These are phyloP conservation scores for Leccinum boreale DNA, from an alignment of 768 basidiomycete species.

Conservation along the genomic window DNA sequence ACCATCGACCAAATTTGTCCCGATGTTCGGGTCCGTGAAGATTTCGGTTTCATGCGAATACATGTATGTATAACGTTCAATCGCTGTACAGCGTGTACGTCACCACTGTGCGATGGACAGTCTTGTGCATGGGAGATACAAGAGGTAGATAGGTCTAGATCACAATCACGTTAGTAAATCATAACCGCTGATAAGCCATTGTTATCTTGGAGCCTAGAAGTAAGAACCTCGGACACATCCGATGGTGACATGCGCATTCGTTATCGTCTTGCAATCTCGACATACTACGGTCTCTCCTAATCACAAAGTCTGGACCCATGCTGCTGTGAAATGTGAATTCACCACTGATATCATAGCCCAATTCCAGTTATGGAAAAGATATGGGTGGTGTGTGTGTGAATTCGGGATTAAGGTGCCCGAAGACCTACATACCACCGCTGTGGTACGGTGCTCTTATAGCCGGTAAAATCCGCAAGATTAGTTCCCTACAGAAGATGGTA, in stretches of 20 bases:
- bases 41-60: neutral
- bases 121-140: neutral
- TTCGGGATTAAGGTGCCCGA: neutral
- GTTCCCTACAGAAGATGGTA: neutral
- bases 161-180: neutral
- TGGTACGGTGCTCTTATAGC: neutral
- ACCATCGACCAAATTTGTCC: slow-evolving; percentile 3
- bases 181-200: neutral
- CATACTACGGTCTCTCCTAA: neutral
- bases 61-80: neutral
- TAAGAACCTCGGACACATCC: neutral
- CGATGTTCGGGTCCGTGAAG: neutral
- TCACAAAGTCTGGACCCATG: neutral
- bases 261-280: neutral
- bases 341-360: neutral
- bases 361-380: neutral
- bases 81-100: neutral
- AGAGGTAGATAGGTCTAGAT: neutral
- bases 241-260: neutral
- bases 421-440: neutral
- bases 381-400: neutral
- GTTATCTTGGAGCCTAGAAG: neutral
- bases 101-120: neutral
- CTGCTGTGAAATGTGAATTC: neutral
- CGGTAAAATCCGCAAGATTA: neutral